Conservation (phyloP, 768 basidiomycete species). For the Austroboletus eburneus region DNA sequence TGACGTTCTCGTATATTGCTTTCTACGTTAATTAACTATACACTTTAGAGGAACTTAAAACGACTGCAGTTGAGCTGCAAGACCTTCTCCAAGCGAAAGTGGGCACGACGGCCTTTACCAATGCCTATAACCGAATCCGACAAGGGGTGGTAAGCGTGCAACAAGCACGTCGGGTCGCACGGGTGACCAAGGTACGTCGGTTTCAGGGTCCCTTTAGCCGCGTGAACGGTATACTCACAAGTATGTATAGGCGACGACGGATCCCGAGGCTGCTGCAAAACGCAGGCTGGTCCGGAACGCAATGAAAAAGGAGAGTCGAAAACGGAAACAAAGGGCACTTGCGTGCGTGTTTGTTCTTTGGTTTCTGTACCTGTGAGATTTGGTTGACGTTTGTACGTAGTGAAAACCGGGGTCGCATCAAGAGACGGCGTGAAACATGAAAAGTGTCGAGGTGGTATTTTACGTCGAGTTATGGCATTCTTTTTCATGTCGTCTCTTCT, state of each 20-base stretch:
- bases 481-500: neutral
- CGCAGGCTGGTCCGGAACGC: conserved; percentile 67
- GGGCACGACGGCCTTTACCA: conserved; percentile 80
- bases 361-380: too few species aligned
- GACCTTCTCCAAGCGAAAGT: conserved; percentile 86
- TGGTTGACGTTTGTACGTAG: too few species aligned
- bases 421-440: conserved; percentile 38
- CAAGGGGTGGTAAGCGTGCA: conserved; percentile 63
- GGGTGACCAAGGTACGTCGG: conserved; percentile 44
- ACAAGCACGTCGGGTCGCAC: conserved; percentile 64
- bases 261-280: conserved; percentile 75
- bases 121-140: conserved; percentile 74
- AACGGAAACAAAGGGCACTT: conserved; percentile 63
- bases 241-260: conserved; percentile 50
- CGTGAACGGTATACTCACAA: neutral
- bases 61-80: conserved; percentile 74
- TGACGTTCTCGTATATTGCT: too few species aligned
- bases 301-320: conserved; percentile 82
- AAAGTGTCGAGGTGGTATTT: too few species aligned
- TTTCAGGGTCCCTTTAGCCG: too few species aligned
- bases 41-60: conserved; percentile 72
- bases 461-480: neutral
- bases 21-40: too few species aligned
- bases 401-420: conserved; percentile 46
- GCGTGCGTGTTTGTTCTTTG: conserved; percentile 60